A percentile compares a stretch with the other conserved stretches of the same genome.
Evolutionary conservation across 495 filamentous ascomycete species (phyloP).

Genomic region (Stereocaulon alpinum): DNA sequence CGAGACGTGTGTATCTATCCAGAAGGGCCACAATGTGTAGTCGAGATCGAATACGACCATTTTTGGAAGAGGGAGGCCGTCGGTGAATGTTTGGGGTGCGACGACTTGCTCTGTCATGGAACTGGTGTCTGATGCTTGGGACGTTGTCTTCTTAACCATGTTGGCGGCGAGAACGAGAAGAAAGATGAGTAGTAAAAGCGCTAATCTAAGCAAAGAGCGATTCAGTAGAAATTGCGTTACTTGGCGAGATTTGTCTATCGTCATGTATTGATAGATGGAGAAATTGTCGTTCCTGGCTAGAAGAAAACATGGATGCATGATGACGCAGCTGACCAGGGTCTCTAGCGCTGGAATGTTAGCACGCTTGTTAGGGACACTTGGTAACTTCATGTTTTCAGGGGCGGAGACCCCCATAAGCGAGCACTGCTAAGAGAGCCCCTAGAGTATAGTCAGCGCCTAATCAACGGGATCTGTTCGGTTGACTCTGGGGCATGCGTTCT

Average conservation of each 20-base stretch:
- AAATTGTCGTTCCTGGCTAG: too few species aligned
- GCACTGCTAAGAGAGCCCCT: too few species aligned
- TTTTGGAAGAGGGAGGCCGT: slow-evolving; percentile 72
- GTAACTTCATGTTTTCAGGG: too few species aligned
- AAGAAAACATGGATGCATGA: too few species aligned
- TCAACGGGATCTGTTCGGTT: too few species aligned
- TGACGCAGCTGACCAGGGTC: too few species aligned
- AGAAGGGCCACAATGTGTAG: slow-evolving; percentile 97
- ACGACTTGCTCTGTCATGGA: slow-evolving; percentile 15
- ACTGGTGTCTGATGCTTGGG: slow-evolving; percentile 6
- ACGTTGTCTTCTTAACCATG: slow-evolving; percentile 14
- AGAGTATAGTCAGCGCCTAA: too few species aligned
- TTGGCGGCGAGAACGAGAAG: not conserved
- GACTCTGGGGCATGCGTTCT: too few species aligned
- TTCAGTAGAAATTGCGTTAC: too few species aligned
- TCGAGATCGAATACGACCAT: slow-evolving; percentile 89
- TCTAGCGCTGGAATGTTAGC: too few species aligned
- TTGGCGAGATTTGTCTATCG: not conserved
- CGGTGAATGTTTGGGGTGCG: slow-evolving; percentile 54
- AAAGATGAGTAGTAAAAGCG: not conserved
- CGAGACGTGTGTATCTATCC: slow-evolving; percentile 86
- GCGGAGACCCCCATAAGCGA: too few species aligned
- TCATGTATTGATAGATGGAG: not conserved
- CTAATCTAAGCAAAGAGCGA: not conserved
- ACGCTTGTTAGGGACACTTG: too few species aligned